Evolutionary conservation across 1,139 yeast species (phyloP).

Genomic region (Pichiaceae sp.): DNA sequence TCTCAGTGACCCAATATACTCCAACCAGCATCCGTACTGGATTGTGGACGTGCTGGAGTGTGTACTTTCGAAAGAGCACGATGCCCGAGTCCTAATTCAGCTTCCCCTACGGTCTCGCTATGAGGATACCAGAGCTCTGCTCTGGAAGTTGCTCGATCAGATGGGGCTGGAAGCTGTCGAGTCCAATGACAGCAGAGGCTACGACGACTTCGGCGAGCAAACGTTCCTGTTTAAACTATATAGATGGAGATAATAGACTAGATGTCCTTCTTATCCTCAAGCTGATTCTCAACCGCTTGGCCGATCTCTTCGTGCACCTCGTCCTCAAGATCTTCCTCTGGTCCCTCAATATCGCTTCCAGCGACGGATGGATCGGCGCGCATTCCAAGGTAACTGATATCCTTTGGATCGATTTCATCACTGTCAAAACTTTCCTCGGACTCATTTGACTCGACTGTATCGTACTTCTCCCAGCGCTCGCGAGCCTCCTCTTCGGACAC

Average conservation of each 20-base stretch:
- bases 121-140: conserved; percentile 49
- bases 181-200: conserved; percentile 47
- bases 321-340: background rate
- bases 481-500: conserved; percentile 1
- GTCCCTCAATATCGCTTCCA: conserved; percentile 2
- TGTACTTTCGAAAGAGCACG: conserved; percentile 26
- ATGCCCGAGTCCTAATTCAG: conserved; percentile 48
- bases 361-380: conserved; percentile 1
- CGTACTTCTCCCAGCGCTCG: conserved; percentile 1
- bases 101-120: conserved; percentile 66
- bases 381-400: conserved; percentile 1
- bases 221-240: conserved; percentile 48
- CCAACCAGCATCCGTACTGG: conserved; percentile 71
- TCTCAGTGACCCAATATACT: conserved; percentile 83
- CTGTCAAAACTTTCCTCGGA: background rate
- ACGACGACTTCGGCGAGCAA: conserved; percentile 81
- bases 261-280: background rate
- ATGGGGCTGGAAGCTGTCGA: conserved; percentile 23
- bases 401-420: conserved; percentile 4
- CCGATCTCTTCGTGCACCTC: background rate
- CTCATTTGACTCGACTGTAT: background rate
- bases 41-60: conserved; percentile 48
- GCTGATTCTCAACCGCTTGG: background rate
- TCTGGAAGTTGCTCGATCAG: conserved; percentile 47
- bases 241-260: conserved; percentile 10